Evolutionary conservation across 139 green algal species (phyloP).

Genomic region (Chlorella sp.): DNA sequence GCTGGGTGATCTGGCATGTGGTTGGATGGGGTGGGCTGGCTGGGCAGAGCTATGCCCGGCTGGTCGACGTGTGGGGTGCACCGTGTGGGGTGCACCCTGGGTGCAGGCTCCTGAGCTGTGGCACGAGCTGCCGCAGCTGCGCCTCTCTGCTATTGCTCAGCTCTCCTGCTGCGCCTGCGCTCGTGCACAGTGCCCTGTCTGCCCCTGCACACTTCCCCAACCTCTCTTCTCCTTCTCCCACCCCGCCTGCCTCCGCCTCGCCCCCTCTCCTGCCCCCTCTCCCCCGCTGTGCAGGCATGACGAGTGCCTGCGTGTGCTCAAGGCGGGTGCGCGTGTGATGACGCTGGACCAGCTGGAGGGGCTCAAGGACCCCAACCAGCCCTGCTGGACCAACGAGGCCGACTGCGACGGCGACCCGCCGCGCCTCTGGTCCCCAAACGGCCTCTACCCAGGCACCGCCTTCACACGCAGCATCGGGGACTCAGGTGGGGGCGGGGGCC

Average conservation of each 20-base stretch:
- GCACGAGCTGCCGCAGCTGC: too few species aligned
- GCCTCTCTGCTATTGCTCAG: too few species aligned
- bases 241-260: too few species aligned
- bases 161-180: too few species aligned
- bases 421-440: slow-evolving; percentile 86
- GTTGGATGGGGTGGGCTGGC: neutral
- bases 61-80: neutral
- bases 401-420: slow-evolving; percentile 94
- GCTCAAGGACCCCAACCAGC: slow-evolving; percentile 74
- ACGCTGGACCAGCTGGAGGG: slow-evolving; percentile 95
- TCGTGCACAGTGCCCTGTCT: too few species aligned
- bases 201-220: too few species aligned
- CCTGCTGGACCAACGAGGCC: slow-evolving; percentile 80
- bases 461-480: slow-evolving; percentile 97
- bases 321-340: slow-evolving; percentile 85
- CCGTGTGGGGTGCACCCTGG: neutral
- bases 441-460: slow-evolving; percentile 92
- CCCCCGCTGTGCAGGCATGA: slow-evolving; percentile 70
- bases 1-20: neutral
- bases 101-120: neutral
- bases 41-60: neutral
- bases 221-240: too few species aligned
- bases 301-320: slow-evolving; percentile 89
- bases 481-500: slow-evolving; percentile 48
- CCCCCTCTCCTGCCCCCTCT: neutral